Conservation (phyloP, 768 basidiomycete genomes). For the Naganishia onofrii region DNA sequence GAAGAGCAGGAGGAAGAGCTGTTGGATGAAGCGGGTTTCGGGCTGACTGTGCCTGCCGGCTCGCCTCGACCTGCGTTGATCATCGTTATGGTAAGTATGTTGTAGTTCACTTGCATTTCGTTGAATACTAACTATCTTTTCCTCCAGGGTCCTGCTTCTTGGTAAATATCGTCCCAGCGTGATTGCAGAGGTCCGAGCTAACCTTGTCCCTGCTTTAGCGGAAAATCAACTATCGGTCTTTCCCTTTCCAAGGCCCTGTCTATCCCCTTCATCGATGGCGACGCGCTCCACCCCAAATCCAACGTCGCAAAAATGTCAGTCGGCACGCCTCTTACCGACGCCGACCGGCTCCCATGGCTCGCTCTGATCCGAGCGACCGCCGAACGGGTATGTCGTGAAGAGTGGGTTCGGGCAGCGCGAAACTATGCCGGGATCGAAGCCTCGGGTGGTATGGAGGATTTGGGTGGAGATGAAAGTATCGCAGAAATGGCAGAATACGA, state of each 20-base stretch:
- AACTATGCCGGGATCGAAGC: constrained; percentile 10
- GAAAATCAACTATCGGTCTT: constrained; percentile 58
- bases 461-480: neutral
- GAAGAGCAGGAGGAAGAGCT: constrained; percentile 31
- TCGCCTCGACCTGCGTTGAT: constrained; percentile 51
- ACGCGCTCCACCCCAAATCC: constrained; percentile 73
- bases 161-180: constrained; percentile 23
- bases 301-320: constrained; percentile 85
- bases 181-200: neutral
- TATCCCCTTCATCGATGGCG: constrained; percentile 83
- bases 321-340: constrained; percentile 73
- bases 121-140: constrained; percentile 64
- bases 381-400: constrained; percentile 54
- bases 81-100: constrained; percentile 52
- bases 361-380: constrained; percentile 66
- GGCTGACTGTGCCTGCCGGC: constrained; percentile 41
- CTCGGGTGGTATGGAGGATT: neutral
- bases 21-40: constrained; percentile 36
- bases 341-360: constrained; percentile 84
- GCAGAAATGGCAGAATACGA: constrained; percentile 36
- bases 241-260: constrained; percentile 63
- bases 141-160: constrained; percentile 55
- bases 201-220: constrained; percentile 29
- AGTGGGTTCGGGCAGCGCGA: constrained; percentile 32
- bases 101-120: neutral